phyloP scores from a whole-genome alignment of 345 rosid species.

The Aquilaria sinensis region DNA sequence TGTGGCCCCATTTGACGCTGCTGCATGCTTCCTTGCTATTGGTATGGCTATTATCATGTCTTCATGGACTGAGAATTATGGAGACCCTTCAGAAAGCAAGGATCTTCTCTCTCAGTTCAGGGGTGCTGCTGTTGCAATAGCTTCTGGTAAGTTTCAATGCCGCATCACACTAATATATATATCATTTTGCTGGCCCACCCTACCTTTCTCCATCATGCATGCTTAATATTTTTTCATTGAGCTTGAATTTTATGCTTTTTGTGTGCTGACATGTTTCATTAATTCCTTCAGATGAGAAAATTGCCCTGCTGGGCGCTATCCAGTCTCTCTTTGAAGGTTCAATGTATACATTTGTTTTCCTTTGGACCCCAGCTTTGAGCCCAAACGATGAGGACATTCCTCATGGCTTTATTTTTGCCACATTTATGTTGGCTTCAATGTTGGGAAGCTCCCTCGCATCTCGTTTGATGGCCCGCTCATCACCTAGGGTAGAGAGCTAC shows the following conservation, averaged over 20 bases:
- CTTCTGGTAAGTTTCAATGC: constrained; percentile 62
- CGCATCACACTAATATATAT: constrained; percentile 1
- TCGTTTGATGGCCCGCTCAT: constrained; percentile 68
- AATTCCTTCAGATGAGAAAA: constrained; percentile 71
- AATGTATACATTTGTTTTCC: constrained; percentile 98
- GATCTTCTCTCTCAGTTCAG: constrained; percentile 83
- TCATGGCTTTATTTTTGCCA: constrained; percentile 95
- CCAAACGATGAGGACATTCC: constrained; percentile 91
- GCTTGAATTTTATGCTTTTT: constrained; percentile 1
- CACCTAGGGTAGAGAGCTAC: constrained; percentile 76
- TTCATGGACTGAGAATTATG: constrained; percentile 83
- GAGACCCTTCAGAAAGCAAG: constrained; percentile 93
- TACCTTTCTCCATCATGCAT: too few relatives aligned
- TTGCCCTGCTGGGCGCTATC: constrained; percentile 91
- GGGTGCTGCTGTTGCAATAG: constrained; percentile 88
- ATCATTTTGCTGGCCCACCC: constrained; percentile 6
- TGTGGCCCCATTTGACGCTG: constrained; percentile 97
- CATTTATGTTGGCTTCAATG: constrained; percentile 97
- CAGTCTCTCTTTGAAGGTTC: constrained; percentile 98
- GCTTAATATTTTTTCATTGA: neutral
- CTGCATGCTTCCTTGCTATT: constrained; percentile 86
- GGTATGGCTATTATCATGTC: constrained; percentile 84
- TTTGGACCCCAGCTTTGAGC: constrained; percentile 96
- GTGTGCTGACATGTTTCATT: constrained; percentile 1
- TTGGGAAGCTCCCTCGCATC: constrained; percentile 96